Base-by-base conservation (phyloP, 2,329 filamentous ascomycete species). In the Aspergillus udagawae region DNA sequence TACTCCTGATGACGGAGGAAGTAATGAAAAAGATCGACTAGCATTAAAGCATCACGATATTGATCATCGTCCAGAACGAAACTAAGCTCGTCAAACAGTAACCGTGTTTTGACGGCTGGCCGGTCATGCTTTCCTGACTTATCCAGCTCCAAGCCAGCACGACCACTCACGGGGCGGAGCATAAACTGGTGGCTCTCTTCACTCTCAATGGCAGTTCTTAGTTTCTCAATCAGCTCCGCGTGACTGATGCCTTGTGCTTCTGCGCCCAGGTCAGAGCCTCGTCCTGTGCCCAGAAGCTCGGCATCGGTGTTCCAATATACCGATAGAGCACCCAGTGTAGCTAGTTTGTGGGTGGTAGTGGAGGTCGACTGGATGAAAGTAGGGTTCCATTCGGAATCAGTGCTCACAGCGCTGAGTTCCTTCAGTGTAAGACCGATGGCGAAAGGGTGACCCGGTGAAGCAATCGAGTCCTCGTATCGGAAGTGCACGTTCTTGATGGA, bases 271-370 rank as follows among this genome's bases (percentile, higher is more conserved):
- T 86, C 80, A 3, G 85, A 84, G 63, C 94, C 91, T 64, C 89
- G 87, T 7, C 92, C 92, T 4, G 89, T 87, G 12, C 92, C 91
- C 47, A 97, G 81, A 3, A 99, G 82, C 27, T 88, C 82, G 1
- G 92, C 86, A 73, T 99, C 93, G 1, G 94, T 99, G 73, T 99
- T 95, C 94, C 95, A 99, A 75, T 99, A 99, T 9, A 97, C 84
- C 2, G 94, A 92, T 52, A 99, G 78, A 4, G 92, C 91, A 32
- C 91, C 91, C 17, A 99, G 82, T 2, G 89, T 95, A 5, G 92
- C 94, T 49, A 99, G 82, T 76, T 99, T 99, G 79, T 99, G 91
- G 23, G 92, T 97, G 12, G 88, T 89, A 28, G 83, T 82, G 49
- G 86, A 86, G 1, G 90, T 89, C 63, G 93, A 90, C 73, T 97